Percentiles rank a stretch among this genome's conserved stretches.
Conservation (phyloP, 169 alveolate species). For the Theileria luwenshuni region DNA sequence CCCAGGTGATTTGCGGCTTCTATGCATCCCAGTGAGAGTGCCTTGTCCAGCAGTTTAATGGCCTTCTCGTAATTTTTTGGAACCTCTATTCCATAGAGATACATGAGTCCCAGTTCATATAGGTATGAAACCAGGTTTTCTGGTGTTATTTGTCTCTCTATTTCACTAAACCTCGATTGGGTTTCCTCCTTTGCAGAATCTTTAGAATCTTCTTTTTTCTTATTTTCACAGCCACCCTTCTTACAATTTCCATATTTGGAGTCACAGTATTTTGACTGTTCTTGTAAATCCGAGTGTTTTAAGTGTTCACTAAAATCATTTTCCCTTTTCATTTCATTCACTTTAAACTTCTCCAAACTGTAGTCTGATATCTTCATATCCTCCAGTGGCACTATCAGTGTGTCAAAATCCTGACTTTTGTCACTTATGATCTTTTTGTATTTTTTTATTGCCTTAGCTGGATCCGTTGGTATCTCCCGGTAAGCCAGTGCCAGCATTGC, state of each 20-base stretch:
- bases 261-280: constrained; percentile 44
- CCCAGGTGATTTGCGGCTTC: constrained; percentile 67
- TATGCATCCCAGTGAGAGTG: constrained; percentile 50
- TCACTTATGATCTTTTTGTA: constrained; percentile 25
- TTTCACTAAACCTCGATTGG: constrained; percentile 5
- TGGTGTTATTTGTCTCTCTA: constrained; percentile 9
- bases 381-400: constrained; percentile 35
- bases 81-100: constrained; percentile 50
- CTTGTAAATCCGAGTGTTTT: constrained; percentile 53
- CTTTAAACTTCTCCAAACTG: neutral
- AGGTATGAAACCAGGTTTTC: constrained; percentile 50
- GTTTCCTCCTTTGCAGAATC: neutral
- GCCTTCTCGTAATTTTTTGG: constrained; percentile 60
- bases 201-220: constrained; percentile 24
- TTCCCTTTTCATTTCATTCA: neutral
- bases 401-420: neutral
- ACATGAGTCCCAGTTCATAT: constrained; percentile 45
- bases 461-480: constrained; percentile 31
- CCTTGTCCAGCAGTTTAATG: constrained; percentile 37
- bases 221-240: constrained; percentile 19
- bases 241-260: constrained; percentile 20
- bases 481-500: constrained; percentile 49
- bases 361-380: constrained; percentile 22
- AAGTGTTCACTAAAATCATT: no score
- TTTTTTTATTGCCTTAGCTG: constrained; percentile 6